Conservation (phyloP, 805 yeast species). For the Schizosaccharomyces lindneri region DNA sequence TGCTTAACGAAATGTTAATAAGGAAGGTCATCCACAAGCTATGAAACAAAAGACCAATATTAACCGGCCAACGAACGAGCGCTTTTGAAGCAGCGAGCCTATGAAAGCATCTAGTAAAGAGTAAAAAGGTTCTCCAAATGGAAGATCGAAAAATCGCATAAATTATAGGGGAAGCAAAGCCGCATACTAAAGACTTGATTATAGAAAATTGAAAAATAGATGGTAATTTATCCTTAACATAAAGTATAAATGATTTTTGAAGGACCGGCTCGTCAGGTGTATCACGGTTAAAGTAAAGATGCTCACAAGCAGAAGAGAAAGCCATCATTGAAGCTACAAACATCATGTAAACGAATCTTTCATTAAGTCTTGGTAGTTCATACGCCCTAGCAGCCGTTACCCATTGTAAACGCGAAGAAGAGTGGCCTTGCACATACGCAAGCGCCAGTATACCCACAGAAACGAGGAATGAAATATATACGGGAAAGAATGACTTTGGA, state of each 20-base stretch:
- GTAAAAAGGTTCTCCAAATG: neutral
- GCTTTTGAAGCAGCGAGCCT: neutral
- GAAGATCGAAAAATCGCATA: neutral
- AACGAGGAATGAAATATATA: neutral
- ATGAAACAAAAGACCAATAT: constrained; percentile 5
- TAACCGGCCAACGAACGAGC: constrained; percentile 6
- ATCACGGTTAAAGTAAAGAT: neutral
- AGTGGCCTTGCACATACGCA: neutral
- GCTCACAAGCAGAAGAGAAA: neutral
- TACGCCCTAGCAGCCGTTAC: neutral
- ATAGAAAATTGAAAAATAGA: neutral
- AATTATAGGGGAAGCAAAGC: neutral
- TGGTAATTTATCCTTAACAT: neutral
- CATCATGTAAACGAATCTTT: neutral
- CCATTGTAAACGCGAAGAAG: neutral
- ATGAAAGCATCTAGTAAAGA: neutral
- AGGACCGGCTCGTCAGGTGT: neutral
- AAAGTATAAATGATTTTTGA: neutral
- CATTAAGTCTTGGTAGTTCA: constrained; percentile 1
- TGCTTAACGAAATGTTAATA: constrained; percentile 6
- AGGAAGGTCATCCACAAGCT: constrained; percentile 6
- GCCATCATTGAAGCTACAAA: neutral
- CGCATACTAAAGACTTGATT: neutral
- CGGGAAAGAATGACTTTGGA: neutral
- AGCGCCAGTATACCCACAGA: neutral